Percentiles rank a stretch among this genome's conserved stretches.
phyloP scores from a whole-genome alignment of 768 basidiomycete genomes.

The Trametes gibbosa region DNA sequence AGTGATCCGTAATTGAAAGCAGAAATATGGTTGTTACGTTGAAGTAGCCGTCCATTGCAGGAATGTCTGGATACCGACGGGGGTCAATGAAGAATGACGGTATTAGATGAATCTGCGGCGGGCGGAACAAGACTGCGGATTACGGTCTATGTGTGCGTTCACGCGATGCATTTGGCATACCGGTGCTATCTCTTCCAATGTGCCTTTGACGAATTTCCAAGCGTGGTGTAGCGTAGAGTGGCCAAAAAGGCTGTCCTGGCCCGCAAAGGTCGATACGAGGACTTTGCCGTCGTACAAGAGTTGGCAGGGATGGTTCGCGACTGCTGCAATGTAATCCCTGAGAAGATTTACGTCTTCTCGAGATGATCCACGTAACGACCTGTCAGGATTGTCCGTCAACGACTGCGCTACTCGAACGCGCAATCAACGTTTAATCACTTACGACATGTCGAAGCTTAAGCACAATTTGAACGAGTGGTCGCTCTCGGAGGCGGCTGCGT shows the following conservation, averaged over 20 bases:
- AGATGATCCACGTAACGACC: constrained; percentile 25
- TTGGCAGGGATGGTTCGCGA: constrained; percentile 33
- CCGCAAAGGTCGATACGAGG: constrained; percentile 38
- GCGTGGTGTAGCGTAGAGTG: constrained; percentile 21
- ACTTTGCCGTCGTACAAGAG: constrained; percentile 30
- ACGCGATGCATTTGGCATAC: constrained; percentile 14
- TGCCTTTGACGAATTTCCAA: constrained; percentile 29
- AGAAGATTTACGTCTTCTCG: constrained; percentile 22
- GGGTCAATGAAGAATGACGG: constrained; percentile 32
- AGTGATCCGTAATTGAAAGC: constrained; percentile 1
- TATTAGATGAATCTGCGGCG: constrained; percentile 30
- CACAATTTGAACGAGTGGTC: constrained; percentile 33
- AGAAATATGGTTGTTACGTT: constrained; percentile 20
- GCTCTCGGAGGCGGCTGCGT: constrained; percentile 50
- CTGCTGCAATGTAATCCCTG: constrained; percentile 27
- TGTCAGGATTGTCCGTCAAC: constrained; percentile 22
- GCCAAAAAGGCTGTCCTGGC: constrained; percentile 36
- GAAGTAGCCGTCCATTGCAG: constrained; percentile 42
- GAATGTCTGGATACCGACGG: constrained; percentile 31
- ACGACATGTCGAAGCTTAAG: constrained; percentile 40
- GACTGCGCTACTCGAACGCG: no score
- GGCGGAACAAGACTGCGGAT: neutral
- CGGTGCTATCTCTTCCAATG: constrained; percentile 29
- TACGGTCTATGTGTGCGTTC: neutral
- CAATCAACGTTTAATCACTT: neutral